Percentiles rank a stretch among this genome's conserved stretches.
These are phyloP conservation scores for Amorphotheca resinae DNA, from an alignment of 495 filamentous ascomycete genomes.

Conservation along the genomic window DNA sequence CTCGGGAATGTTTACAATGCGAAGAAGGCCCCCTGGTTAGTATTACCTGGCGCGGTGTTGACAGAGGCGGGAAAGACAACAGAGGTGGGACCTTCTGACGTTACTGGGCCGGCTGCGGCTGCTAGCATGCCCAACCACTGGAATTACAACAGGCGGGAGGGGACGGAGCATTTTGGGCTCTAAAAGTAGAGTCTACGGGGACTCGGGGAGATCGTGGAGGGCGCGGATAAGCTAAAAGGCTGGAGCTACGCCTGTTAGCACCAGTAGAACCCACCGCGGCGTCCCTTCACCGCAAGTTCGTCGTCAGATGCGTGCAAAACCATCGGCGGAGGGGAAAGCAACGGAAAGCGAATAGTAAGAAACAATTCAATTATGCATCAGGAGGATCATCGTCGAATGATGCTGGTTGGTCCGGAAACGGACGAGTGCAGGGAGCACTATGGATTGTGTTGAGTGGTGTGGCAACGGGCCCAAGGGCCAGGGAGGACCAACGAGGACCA, in stretches of 20 bases:
- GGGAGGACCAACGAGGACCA: too few relatives aligned
- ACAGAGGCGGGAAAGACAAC: background rate
- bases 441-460: too few relatives aligned
- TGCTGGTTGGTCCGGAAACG: slow-evolving; percentile 4
- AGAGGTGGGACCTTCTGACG: background rate
- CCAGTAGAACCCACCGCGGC: too few relatives aligned
- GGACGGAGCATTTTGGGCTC: too few relatives aligned
- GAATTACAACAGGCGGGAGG: background rate
- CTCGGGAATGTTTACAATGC: background rate
- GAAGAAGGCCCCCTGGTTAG: background rate
- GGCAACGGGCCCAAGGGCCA: too few relatives aligned
- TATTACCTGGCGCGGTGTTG: background rate
- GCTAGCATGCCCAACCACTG: background rate
- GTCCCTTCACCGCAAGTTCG: slow-evolving; percentile 15
- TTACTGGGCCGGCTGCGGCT: background rate
- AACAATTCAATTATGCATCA: slow-evolving; percentile 16
- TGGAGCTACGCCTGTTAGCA: too few relatives aligned
- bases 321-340: too few relatives aligned
- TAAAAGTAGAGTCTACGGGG: too few relatives aligned
- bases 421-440: too few relatives aligned
- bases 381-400: background rate
- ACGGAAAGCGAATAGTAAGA: slow-evolving; percentile 9
- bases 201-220: background rate
- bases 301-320: slow-evolving; percentile 2
- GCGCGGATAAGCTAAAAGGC: background rate